These are phyloP conservation scores for Plasmodium blacklocki DNA, from an alignment of 169 alveolate genomes.

Conservation along the genomic window DNA sequence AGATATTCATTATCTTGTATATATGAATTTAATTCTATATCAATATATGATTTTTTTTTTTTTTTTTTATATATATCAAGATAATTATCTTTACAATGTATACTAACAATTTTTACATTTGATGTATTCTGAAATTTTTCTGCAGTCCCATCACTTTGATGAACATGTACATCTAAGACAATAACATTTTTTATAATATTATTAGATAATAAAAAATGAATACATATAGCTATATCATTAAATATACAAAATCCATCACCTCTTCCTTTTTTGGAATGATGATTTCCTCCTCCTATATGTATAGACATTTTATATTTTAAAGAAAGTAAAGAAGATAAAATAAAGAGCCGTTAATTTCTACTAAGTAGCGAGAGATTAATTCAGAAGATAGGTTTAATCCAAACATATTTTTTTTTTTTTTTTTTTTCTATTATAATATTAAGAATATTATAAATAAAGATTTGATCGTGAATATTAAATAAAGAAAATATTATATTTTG, in stretches of 20 bases:
- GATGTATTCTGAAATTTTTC: conserved; percentile 44
- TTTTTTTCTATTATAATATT: conserved; percentile 26
- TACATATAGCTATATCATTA: conserved; percentile 74
- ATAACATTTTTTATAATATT: conserved; percentile 38
- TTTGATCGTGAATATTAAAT: conserved; percentile 10
- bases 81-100: conserved; percentile 78
- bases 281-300: conserved; percentile 77
- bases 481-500: conserved; percentile 5
- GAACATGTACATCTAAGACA: conserved; percentile 78
- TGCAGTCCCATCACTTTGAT: conserved; percentile 82
- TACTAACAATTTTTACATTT: conserved; percentile 66
- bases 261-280: conserved; percentile 63
- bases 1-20: conserved; percentile 31
- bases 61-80: conserved; percentile 42
- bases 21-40: conserved; percentile 28
- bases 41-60: conserved; percentile 58
- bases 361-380: conserved; percentile 28
- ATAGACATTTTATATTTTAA: conserved; percentile 40
- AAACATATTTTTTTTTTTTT: conserved; percentile 11
- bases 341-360: conserved; percentile 48
- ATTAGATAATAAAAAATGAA: conserved; percentile 60
- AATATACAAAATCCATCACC: conserved; percentile 77
- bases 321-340: conserved; percentile 39
- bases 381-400: conserved; percentile 23
- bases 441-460: conserved; percentile 23